Evolutionary conservation across 192 early-diverging fungal species (phyloP).

Genomic region (Coemansia asiatica): DNA sequence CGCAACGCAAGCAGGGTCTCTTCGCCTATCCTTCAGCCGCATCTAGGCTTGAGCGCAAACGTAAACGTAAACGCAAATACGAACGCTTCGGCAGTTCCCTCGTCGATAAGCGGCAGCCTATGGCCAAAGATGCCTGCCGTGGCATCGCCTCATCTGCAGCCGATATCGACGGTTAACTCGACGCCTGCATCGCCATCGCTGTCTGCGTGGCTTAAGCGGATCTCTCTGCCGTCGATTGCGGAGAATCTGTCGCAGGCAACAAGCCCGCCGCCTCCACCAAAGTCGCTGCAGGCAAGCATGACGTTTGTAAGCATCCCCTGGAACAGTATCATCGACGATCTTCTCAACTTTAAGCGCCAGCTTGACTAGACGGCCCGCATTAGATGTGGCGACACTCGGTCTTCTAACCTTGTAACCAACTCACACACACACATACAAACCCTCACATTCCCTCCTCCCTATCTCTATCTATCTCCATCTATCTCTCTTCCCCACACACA

Average conservation of each 20-base stretch:
- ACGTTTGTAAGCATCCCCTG: constrained; percentile 94
- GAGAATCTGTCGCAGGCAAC: constrained; percentile 56
- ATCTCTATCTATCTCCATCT: too few relatives aligned
- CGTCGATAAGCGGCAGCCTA: constrained; percentile 14
- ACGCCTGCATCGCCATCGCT: constrained; percentile 52
- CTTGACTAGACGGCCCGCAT: constrained; percentile 27
- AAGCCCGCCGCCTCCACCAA: constrained; percentile 59
- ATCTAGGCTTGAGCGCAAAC: neutral
- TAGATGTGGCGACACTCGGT: neutral
- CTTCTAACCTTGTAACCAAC: neutral
- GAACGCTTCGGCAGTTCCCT: constrained; percentile 20
- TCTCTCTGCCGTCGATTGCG: constrained; percentile 57
- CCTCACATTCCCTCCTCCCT: neutral
- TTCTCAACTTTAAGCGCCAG: constrained; percentile 54
- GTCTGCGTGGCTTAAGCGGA: constrained; percentile 56
- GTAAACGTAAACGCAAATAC: neutral
- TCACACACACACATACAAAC: too few relatives aligned
- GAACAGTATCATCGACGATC: constrained; percentile 72
- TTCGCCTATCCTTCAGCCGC: constrained; percentile 52
- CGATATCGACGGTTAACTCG: constrained; percentile 45
- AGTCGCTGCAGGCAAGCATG: constrained; percentile 80
- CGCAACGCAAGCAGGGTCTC: constrained; percentile 39
- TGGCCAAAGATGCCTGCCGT: constrained; percentile 47
- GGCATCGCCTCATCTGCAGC: constrained; percentile 49
- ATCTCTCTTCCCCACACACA: neutral